Evolutionary conservation across 805 yeast species (phyloP).

Genomic region (Wickerhamomyces pijperi): DNA sequence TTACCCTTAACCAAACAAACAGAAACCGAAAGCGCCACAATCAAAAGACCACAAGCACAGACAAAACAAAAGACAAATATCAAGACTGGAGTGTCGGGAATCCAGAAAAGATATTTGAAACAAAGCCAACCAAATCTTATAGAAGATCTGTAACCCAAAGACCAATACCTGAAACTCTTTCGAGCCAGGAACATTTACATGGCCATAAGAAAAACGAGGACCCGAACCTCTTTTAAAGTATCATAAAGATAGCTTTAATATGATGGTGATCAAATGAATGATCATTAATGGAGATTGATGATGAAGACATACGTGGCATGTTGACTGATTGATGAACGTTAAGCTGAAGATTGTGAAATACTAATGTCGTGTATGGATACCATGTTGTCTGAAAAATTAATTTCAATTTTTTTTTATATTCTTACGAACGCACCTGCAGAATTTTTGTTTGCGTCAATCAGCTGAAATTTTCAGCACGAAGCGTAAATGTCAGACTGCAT

Average conservation of each 20-base stretch:
- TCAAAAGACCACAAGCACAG: not conserved
- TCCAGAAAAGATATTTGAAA: slow-evolving; percentile 41
- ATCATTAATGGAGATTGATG: not conserved
- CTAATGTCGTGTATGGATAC: too few species aligned
- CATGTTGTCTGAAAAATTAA: too few species aligned
- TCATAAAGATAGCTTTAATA: not conserved
- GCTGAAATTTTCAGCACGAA: not conserved
- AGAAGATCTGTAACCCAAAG: not conserved
- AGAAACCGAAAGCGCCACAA: not conserved
- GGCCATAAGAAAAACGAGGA: slow-evolving; percentile 32
- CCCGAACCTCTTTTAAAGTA: slow-evolving; percentile 53
- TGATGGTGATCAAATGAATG: slow-evolving; percentile 3
- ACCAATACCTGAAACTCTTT: not conserved
- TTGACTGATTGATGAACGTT: slow-evolving; percentile 10
- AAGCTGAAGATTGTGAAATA: not conserved
- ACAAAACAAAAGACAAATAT: slow-evolving; percentile 4
- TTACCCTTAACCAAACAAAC: too few species aligned
- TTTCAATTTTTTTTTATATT: too few species aligned
- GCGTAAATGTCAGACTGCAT: not conserved
- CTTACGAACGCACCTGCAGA: not conserved
- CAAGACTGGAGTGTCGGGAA: slow-evolving; percentile 82
- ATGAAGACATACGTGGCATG: slow-evolving; percentile 20
- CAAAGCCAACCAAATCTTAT: not conserved
- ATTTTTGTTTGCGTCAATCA: too few species aligned
- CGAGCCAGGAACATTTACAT: slow-evolving; percentile 1